phyloP scores from a whole-genome alignment of 1,139 yeast genomes.

The Taiozyma sp. region DNA sequence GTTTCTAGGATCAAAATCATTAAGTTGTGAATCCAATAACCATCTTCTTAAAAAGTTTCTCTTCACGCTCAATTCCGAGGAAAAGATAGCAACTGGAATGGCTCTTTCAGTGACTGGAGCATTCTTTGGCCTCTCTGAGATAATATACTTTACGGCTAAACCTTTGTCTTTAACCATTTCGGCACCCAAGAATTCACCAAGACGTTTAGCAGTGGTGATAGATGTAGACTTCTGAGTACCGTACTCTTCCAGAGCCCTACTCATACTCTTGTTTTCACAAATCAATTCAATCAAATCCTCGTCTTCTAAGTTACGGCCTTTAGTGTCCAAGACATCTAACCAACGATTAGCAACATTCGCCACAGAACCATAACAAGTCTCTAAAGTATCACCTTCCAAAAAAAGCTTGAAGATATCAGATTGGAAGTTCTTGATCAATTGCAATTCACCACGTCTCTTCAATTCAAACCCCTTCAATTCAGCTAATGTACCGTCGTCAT shows the following conservation, averaged over 20 bases:
- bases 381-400: constrained; percentile 76
- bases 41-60: constrained; percentile 73
- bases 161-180: constrained; percentile 98
- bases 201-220: constrained; percentile 87
- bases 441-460: constrained; percentile 95
- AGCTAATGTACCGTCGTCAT: constrained; percentile 89
- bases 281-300: constrained; percentile 91
- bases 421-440: constrained; percentile 90
- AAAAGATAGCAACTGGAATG: constrained; percentile 91
- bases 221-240: constrained; percentile 92
- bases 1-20: constrained; percentile 82
- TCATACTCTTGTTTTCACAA: constrained; percentile 96
- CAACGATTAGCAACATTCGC: constrained; percentile 93
- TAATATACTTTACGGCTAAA: constrained; percentile 90
- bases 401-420: constrained; percentile 90
- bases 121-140: constrained; percentile 76
- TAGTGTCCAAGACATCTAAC: constrained; percentile 88
- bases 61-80: constrained; percentile 65
- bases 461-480: constrained; percentile 96
- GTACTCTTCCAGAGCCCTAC: constrained; percentile 84
- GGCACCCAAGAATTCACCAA: constrained; percentile 95
- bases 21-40: constrained; percentile 76
- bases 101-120: constrained; percentile 97
- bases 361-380: constrained; percentile 81
- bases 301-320: constrained; percentile 85